These are phyloP conservation scores for Henningerozyma blattae DNA, from an alignment of 805 yeast genomes.

Conservation along the genomic window DNA sequence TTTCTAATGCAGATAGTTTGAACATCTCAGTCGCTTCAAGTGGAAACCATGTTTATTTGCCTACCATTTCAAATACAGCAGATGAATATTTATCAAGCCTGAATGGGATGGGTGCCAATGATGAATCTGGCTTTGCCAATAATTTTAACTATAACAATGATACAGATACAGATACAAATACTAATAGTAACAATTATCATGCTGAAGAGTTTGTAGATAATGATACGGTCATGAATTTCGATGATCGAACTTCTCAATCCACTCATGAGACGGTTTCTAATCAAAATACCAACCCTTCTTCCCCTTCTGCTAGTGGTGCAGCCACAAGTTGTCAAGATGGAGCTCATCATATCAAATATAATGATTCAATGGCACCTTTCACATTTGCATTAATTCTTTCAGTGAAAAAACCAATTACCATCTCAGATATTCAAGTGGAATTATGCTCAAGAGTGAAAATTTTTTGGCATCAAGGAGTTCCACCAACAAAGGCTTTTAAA, in stretches of 20 bases:
- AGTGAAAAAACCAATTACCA: conserved; percentile 28
- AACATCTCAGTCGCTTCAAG: conserved; percentile 20
- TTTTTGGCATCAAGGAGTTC: conserved; percentile 41
- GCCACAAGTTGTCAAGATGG: no score
- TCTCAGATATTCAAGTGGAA: conserved; percentile 30
- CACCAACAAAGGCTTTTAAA: conserved; percentile 28
- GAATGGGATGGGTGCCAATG: conserved; percentile 12
- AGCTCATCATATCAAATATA: neutral
- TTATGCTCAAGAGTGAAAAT: conserved; percentile 31
- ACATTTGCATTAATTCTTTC: conserved; percentile 40
- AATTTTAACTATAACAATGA: neutral
- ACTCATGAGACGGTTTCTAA: neutral
- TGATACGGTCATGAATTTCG: neutral
- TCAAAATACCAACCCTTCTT: no score
- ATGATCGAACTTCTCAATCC: neutral
- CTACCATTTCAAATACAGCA: conserved; percentile 22
- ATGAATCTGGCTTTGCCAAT: conserved; percentile 2
- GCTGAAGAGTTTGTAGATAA: neutral
- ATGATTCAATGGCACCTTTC: conserved; percentile 27
- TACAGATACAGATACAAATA: neutral
- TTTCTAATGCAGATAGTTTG: conserved; percentile 7
- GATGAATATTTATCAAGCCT: conserved; percentile 23
- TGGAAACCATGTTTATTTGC: conserved; percentile 27
- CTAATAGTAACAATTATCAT: neutral
- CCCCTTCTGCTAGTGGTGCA: no score